Evolutionary conservation across 176 grass and related monocot species (phyloP), one percentile per base, ranked within the genome.

Genomic region (Avena insularis): DNA sequence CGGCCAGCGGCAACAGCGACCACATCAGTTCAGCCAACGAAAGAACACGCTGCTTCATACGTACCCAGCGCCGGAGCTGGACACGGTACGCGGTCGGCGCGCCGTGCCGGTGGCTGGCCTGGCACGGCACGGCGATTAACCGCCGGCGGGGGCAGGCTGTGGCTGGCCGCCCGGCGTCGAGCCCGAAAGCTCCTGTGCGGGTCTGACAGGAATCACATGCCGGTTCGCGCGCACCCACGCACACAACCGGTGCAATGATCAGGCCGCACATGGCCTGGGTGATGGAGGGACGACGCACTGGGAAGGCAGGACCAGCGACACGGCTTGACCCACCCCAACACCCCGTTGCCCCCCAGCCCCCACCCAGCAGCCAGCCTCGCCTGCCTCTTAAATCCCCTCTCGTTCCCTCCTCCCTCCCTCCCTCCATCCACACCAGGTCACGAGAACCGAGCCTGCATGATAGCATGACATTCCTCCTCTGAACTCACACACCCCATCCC

Each of bases 141-240:
- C 82, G 20, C 62, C 62, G 46, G 29, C 64, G 25, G 29, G 3
- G 35, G 3, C 64, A 11, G 68, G 68, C 9, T 9, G 35, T 16
- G 36, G 68, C 9, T 9, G 35, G 35, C 53, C 53, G 53, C 0
- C 68, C 68, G 68, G 38, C 19, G 38, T 0, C 12, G 29, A 35
- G 65, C 65, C 1, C 29, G 67, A 69, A 67, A 55, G 62, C 85
- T 74, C 89, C 75, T 75, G 66, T 69, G 82, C 15, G 55, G 25
- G 12, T 4, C 88, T 93, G 92, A 88, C 92, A 86, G 57, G 73
- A 79, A 54, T 86, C 88, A 91, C 92, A 93, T 93, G 92, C 12
- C 72, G 33, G 75, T 58, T 64, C 82, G 58, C 66, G 74, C 87
- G 60, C 71, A 14, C 88, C 38, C 81, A 58, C 82, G 29, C 80